A percentile compares a stretch with the other conserved stretches of the same genome.
These are phyloP conservation scores for Colletotrichum sp. DNA, from an alignment of 2,329 filamentous ascomycete species.

Conservation along the genomic window DNA sequence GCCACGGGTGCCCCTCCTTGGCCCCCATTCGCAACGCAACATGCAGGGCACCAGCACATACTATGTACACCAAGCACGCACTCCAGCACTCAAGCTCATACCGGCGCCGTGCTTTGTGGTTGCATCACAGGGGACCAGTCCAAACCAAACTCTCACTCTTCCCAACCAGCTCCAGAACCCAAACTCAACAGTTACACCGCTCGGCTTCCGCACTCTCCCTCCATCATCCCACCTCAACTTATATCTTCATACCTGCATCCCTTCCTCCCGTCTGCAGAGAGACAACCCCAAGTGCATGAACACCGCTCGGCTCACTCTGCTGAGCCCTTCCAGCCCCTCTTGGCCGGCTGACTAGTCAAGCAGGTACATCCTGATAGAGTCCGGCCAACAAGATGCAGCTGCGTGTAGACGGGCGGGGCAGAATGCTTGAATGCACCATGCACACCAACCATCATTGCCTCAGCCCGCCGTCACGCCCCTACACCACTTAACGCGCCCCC, in stretches of 20 bases:
- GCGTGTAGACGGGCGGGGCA: slow-evolving; percentile 3
- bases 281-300: neutral
- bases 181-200: slow-evolving; percentile 18
- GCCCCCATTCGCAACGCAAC: slow-evolving; percentile 4
- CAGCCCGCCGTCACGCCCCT: neutral
- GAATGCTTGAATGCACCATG: slow-evolving; percentile 9
- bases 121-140: neutral
- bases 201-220: neutral
- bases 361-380: slow-evolving; percentile 2
- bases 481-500: slow-evolving; percentile 6
- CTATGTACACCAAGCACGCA: neutral
- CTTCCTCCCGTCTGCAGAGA: neutral
- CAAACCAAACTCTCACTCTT: neutral
- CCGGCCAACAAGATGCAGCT: neutral
- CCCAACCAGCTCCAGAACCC: slow-evolving; percentile 7
- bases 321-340: neutral
- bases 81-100: neutral
- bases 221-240: neutral
- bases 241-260: neutral
- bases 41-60: neutral
- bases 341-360: neutral
- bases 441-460: neutral
- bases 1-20: slow-evolving; percentile 11
- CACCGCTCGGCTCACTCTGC: neutral
- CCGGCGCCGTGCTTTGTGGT: neutral